These are phyloP conservation scores for Rhodotorula kratochvilovae DNA, from an alignment of 768 basidiomycete species.

Conservation along the genomic window DNA sequence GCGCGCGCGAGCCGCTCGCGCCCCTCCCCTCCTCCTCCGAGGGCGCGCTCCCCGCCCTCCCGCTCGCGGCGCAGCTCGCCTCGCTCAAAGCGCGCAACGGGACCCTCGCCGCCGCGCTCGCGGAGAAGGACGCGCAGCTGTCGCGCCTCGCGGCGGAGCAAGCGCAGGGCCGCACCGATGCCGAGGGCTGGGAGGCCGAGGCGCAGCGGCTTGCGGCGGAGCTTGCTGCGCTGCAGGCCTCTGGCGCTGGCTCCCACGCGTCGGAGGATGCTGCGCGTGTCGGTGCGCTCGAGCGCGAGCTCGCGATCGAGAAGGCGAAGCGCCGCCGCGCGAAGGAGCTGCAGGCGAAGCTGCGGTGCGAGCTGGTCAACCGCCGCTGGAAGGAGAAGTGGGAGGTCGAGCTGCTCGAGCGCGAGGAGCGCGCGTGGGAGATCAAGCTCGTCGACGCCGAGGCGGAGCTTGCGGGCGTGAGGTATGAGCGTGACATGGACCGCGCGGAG, in stretches of 20 bases:
- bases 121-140: slow-evolving; percentile 1
- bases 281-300: background rate
- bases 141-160: slow-evolving; percentile 13
- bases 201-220: slow-evolving; percentile 7
- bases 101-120: background rate
- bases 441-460: slow-evolving; percentile 16
- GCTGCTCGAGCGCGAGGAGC: slow-evolving; percentile 33
- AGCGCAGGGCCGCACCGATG: slow-evolving; percentile 1
- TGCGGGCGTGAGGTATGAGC: background rate
- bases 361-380: slow-evolving; percentile 32
- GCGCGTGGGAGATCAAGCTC: slow-evolving; percentile 19
- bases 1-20: slow-evolving; percentile 5
- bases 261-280: slow-evolving; percentile 3
- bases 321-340: slow-evolving; percentile 29
- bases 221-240: background rate
- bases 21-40: background rate
- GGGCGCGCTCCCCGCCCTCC: slow-evolving; percentile 5
- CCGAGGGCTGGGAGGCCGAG: slow-evolving; percentile 39
- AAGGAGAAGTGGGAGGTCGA: slow-evolving; percentile 38
- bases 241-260: background rate
- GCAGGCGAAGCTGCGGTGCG: slow-evolving; percentile 22
- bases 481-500: slow-evolving; percentile 11
- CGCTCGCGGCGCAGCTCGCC: slow-evolving; percentile 21
- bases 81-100: slow-evolving; percentile 25
- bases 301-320: slow-evolving; percentile 18